Conservation (phyloP, 345 rosid species). For the Theobroma cacao region DNA sequence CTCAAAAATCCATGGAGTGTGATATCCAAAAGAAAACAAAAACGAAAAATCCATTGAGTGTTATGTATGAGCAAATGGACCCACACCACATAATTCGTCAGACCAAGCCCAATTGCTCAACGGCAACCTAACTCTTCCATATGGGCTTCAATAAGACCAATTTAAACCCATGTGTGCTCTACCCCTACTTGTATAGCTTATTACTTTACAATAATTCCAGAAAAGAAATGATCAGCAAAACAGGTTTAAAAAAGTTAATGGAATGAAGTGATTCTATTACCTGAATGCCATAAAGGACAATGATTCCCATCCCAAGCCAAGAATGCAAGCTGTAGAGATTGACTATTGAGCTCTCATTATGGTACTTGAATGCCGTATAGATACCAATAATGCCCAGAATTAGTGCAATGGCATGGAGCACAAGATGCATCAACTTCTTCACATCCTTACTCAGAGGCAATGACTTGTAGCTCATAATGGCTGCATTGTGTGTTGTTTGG, state of each 20-base stretch:
- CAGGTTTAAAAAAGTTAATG: not conserved
- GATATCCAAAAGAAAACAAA: too few species aligned
- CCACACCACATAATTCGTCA: too few species aligned
- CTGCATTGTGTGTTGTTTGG: conserved; percentile 36
- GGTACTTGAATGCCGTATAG: conserved; percentile 80
- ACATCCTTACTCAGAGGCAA: conserved; percentile 64
- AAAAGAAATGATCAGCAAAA: not conserved
- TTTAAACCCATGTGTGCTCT: too few species aligned
- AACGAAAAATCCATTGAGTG: not conserved
- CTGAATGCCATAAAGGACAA: conserved; percentile 84
- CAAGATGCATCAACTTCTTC: conserved; percentile 77
- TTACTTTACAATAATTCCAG: too few species aligned
- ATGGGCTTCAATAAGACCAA: too few species aligned
- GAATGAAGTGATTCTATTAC: conserved; percentile 25
- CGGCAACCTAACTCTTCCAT: not conserved
- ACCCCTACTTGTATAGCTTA: too few species aligned
- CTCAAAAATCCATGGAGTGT: too few species aligned
- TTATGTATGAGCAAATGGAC: too few species aligned
- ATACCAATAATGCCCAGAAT: conserved; percentile 73
- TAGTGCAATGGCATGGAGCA: conserved; percentile 83
- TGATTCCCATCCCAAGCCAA: conserved; percentile 83
- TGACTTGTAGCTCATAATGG: conserved; percentile 73
- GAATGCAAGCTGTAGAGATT: conserved; percentile 96
- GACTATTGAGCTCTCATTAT: conserved; percentile 70
- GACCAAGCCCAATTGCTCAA: too few species aligned